Conservation (phyloP, 345 rosid species). For the Hibiscus syriacus region DNA sequence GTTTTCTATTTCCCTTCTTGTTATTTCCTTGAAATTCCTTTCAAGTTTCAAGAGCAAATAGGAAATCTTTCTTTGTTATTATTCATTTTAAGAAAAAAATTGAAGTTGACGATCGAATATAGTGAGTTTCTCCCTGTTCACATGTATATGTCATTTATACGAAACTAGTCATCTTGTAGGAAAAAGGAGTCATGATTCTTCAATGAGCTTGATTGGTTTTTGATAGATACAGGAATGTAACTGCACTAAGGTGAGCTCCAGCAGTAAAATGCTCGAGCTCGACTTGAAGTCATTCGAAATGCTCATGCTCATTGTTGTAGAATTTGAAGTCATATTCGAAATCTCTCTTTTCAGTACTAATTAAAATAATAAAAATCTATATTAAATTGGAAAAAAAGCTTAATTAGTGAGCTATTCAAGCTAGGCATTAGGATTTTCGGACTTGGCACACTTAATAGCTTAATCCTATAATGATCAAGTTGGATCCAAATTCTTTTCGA, state of each 20-base stretch:
- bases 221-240: neutral
- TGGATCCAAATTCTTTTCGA: neutral
- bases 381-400: no score
- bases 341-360: neutral
- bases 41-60: neutral
- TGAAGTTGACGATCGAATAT: neutral
- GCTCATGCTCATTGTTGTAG: neutral
- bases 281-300: neutral
- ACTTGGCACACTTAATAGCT: neutral
- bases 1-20: neutral
- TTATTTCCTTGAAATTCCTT: neutral
- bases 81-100: neutral
- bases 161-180: neutral
- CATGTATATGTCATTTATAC: neutral
- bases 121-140: neutral
- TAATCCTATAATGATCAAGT: neutral
- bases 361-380: no score
- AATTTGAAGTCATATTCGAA: no score
- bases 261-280: neutral
- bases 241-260: neutral
- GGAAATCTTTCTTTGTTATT: neutral
- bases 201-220: neutral
- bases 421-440: neutral
- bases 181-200: neutral
- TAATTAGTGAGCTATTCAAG: neutral